Base-by-base conservation (phyloP, 1,139 yeast species). In the Sugiyamaella novakii region DNA sequence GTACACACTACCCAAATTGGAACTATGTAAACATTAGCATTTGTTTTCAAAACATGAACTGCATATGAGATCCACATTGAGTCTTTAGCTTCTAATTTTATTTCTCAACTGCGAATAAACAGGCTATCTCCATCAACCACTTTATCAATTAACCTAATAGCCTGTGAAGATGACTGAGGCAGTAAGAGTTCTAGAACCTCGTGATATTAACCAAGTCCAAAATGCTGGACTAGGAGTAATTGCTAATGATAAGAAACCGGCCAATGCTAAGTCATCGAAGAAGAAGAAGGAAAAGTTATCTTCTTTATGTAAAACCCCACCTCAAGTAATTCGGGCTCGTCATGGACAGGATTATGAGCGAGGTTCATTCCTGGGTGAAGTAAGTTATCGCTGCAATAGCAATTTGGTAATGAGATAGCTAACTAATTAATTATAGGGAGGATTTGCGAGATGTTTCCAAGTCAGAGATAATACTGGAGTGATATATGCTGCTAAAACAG, bases 371-470 rank as follows among this genome's bases (percentile, higher is more conserved):
- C 74, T 94, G 33, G 99, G 99, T 27, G 98, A 89, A 73, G 69
- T 64, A 52, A 12, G 64, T 48, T 15, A 12, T 2, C 14, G 14
- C 2, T 22, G 8, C 25, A 18, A 35, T 17, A 17, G 19, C 19
- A 4, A 10, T 15, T 17, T 14, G 6, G 6, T 12, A 8, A 17
- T 24, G 15, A 19, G 10, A 11, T 18, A 21, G 17, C 38, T 34
- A 34, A 34, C 5, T 12, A 31, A 17, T 31, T 15, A 14, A 22
- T 12, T 41, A 5, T 43, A 68, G 63, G 99, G 99, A 52, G 99
- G 99, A 0, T 94, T 94, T 74, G 99, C 98, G 15, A 82, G 98
- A 65, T 94, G 98, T 67, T 94, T 94, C 72, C 97, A 92, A 68
- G 94, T 94, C 77, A 87, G 86, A 65, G 96, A 88, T 67, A 84